Conservation (phyloP, 2,329 filamentous ascomycete species). For the Aspergillus udagawae region DNA sequence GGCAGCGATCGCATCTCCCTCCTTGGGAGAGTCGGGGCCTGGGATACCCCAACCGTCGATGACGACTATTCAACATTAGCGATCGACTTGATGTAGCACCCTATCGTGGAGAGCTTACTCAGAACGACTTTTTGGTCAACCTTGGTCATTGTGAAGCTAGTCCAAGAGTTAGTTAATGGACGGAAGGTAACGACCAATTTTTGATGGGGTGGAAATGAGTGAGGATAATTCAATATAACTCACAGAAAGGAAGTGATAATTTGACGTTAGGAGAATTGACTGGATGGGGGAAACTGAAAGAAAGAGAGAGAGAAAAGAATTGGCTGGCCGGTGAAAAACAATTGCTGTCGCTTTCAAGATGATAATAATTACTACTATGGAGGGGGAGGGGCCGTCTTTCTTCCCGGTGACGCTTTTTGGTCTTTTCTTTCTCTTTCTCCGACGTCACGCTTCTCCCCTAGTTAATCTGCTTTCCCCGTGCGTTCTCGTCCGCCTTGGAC, state of each 20-base stretch:
- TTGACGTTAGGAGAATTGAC: slow-evolving; percentile 9
- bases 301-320: slow-evolving; percentile 15
- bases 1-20: slow-evolving; percentile 93
- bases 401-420: slow-evolving; percentile 35
- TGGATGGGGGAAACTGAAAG: slow-evolving; percentile 12
- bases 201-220: background rate
- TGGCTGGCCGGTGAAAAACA: slow-evolving; percentile 23
- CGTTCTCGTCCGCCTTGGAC: slow-evolving; percentile 11
- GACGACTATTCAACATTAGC: slow-evolving; percentile 62
- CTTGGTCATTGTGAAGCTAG: slow-evolving; percentile 54
- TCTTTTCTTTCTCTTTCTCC: slow-evolving; percentile 15
- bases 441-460: slow-evolving; percentile 28
- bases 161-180: slow-evolving; percentile 18
- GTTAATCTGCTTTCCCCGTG: slow-evolving; percentile 5
- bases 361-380: background rate
- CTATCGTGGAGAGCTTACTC: slow-evolving; percentile 46
- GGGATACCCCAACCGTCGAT: slow-evolving; percentile 98
- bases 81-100: slow-evolving; percentile 17
- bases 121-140: slow-evolving; percentile 68
- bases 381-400: slow-evolving; percentile 24
- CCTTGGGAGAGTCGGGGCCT: slow-evolving; percentile 70
- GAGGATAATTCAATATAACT: background rate
- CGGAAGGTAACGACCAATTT: slow-evolving; percentile 5
- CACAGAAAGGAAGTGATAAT: slow-evolving; percentile 7
- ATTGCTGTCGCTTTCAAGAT: background rate